Evolutionary conservation across 345 rosid genomes (phyloP), one percentile per base, ranked within the genome.

Genomic region (Melaleuca alternifolia): DNA sequence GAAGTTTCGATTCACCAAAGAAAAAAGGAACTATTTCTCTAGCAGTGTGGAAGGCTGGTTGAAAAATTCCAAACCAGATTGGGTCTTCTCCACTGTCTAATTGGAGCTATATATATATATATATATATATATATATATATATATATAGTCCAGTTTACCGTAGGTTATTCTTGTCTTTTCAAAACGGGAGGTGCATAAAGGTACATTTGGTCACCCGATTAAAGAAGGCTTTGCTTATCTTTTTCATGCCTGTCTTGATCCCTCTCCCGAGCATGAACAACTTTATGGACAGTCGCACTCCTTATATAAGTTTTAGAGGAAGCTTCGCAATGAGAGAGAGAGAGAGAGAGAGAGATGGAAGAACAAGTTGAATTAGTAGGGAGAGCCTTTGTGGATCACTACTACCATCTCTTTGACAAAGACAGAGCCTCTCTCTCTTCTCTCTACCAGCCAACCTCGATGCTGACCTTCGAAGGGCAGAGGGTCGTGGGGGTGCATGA

Each of bases 391-490:
- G 97, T 94, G 86, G 91, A 92, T 88, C 96, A 94, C 85, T 96
- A 95, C 88, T 94, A 94, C 90, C 84, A 91, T 83, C 95, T 95
- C 76, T 95, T 96, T 83, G 98, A 96, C 79, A 91, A 85, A 4
- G 94, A 93, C 87, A 90, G 98, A 18, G 28, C 89, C 3, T 88
- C 95, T 24, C 91, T 96, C 6, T 84, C 90, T 7, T 84, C 92
- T 12, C 96, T 96, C 44, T 95, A 95, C 90, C 93, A 91, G 85
- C 89, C 94, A 6, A 85, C 88, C 84, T 96, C 99, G 53, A 93
- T 94, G 93, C 93, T 96, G n/a, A 93, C 94, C 54, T 95, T 96
- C 12, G 98, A 96, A 86, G 98, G 99, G 23, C 95, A 94, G 87
- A 92, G 90, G 88, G 53, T 92, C 44, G 51, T 85, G 3, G 98